Percentiles rank a stretch among this genome's conserved stretches.
Conservation (phyloP, 768 basidiomycete genomes). For the Pleurotus djamor region DNA sequence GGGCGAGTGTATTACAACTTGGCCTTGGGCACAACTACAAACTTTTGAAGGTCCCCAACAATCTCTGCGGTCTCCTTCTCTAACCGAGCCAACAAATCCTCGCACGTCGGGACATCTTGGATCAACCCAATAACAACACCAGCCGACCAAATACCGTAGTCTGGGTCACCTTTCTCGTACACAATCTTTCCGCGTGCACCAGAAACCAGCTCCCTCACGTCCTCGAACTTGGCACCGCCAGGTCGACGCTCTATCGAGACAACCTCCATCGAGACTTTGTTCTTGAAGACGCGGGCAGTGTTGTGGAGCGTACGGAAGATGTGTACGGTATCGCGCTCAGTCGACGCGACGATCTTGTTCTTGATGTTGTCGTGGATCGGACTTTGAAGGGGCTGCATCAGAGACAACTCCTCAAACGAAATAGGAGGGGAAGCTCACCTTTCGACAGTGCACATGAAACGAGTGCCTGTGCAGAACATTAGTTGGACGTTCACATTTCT, state of each 20-base stretch:
- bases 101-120: conserved; percentile 81
- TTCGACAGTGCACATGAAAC: conserved; percentile 92
- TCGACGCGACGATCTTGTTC: conserved; percentile 80
- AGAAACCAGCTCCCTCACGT: conserved; percentile 74
- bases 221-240: conserved; percentile 87
- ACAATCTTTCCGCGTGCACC: conserved; percentile 69
- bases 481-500: conserved; percentile 16
- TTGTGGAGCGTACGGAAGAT: conserved; percentile 88
- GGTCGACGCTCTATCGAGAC: conserved; percentile 79
- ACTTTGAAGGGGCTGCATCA: conserved; percentile 26
- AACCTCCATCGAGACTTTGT: conserved; percentile 80
- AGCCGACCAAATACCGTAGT: conserved; percentile 85
- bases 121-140: conserved; percentile 71
- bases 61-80: conserved; percentile 76
- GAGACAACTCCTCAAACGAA: not conserved
- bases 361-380: conserved; percentile 91
- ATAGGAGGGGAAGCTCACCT: conserved; percentile 35
- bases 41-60: conserved; percentile 43
- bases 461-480: conserved; percentile 48
- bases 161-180: conserved; percentile 82
- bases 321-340: conserved; percentile 82
- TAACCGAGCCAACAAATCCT: conserved; percentile 62
- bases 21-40: conserved; percentile 25
- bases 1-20: conserved; percentile 28
- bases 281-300: conserved; percentile 85